Evolutionary conservation across 2,329 filamentous ascomycete species (phyloP).

Genomic region (Herpotrichia juniperi): DNA sequence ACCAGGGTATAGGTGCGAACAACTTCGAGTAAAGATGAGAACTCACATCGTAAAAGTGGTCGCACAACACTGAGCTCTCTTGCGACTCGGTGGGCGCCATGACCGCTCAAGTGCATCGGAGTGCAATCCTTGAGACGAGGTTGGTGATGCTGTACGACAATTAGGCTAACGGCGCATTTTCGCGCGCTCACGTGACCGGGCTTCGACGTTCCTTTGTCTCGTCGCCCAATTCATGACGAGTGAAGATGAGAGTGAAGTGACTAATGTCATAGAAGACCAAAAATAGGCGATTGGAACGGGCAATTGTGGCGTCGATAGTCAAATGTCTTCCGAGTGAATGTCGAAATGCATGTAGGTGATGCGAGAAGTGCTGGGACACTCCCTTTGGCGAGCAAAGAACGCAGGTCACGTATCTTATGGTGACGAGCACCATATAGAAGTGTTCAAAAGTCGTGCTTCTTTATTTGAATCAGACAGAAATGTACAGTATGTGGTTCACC

Average conservation of each 20-base stretch:
- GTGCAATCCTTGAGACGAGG: slow-evolving; percentile 13
- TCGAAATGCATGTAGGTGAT: no score
- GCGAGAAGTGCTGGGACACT: no score
- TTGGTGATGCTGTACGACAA: slow-evolving; percentile 15
- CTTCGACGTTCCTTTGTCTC: neutral
- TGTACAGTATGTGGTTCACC: slow-evolving; percentile 3
- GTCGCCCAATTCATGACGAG: no score
- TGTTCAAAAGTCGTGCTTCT: neutral
- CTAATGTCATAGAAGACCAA: no score
- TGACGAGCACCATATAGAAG: no score
- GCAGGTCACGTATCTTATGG: no score
- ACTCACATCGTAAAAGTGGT: slow-evolving; percentile 43
- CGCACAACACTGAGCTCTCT: slow-evolving; percentile 31
- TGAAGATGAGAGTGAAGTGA: no score
- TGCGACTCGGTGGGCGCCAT: slow-evolving; percentile 37
- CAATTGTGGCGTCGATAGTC: no score
- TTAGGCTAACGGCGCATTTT: slow-evolving; percentile 21
- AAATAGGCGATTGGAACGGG: no score
- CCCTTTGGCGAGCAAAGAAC: no score
- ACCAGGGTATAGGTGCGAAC: no score
- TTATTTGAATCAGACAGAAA: slow-evolving; percentile 1
- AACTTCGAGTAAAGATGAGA: slow-evolving; percentile 16
- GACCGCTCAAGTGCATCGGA: slow-evolving; percentile 14
- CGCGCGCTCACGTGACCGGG: slow-evolving; percentile 8
- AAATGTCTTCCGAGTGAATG: no score